Base-by-base conservation (phyloP, 176 grass and related monocot genomes). In the Avena insularis region DNA sequence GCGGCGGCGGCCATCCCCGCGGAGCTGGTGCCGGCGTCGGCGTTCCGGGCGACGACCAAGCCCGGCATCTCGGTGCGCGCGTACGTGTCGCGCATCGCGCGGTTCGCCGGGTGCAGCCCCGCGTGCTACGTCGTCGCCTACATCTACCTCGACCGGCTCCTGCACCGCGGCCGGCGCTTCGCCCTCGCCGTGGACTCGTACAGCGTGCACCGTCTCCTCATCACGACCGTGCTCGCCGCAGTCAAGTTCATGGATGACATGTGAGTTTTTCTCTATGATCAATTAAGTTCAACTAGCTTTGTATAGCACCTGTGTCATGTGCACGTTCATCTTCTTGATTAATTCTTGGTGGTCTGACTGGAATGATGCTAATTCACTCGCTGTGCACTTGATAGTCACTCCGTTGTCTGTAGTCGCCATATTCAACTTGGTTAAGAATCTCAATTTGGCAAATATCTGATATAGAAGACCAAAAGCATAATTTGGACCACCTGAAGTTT, bases 201-300 rank as follows among this genome's bases (percentile, higher is more conserved):
- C 90, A 93, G 80, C 84, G 91, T 96, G 73, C 94, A 91, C 83
- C 94, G 89, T 9, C 79, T 96, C 21, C 82, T 96, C 79, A 85
- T 96, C 87, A 91, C 94, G 43, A 69, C 83, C 56, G 82, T 93
- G 53, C 87, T 96, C 78, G 35, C 89, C 46, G 91, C 94, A 85
- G 82, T 89, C 81, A 96, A 96, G 89, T 96, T 93, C 91, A 85
- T 91, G 89, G 91, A 96, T 13, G 86, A 90, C 89, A 79, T 86
- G 94, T 96, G 90, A 93, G 91, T 90, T 29, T 23, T 61, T 62
- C 38, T 86, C 14, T 64, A 6, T 20, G 66, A 51, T 88, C 45
- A 78, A 77, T 33, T 25, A 31, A 15, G 21, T 15, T 48, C 35
- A 47, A 63, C 69, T 47, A 68, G 54, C 27, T 73, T 17, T 64